Evolutionary conservation across 2,329 filamentous ascomycete genomes (phyloP), one percentile per base, ranked within the genome.

Genomic region (Fusarium irregulare): DNA sequence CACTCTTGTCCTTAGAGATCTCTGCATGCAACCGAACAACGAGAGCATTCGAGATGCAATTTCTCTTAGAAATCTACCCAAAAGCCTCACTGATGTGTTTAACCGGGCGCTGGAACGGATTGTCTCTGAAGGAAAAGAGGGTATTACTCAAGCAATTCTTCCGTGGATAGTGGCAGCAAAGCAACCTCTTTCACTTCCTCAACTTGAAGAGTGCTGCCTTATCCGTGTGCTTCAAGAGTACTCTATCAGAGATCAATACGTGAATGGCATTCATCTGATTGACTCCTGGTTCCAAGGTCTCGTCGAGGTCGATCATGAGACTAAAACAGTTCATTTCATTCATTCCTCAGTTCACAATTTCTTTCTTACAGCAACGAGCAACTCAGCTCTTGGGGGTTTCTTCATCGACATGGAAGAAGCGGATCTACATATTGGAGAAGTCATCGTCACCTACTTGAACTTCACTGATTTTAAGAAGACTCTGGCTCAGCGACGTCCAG

Each of bases 81-180:
- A 3, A 6, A 27, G 5, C 16, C 18, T 55, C 0, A 8, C 21
- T 1, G 28, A 21, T 0, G 9, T 14, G 2, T 55, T 34, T 0
- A 10, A 32, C 2, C 3, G 12, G 0, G 18, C 13, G 0, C 0
- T 47, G 1, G 9, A 34, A 7, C 12, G 41, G 0, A 55, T 2
- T 0, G 3, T 55, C 2, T 25, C 6, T 2, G 2, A 20, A 0
- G 41, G 1, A 2, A 47, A 37, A 1, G 21, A 37, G 0, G 1
- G 1, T 0, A 21, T 34, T 2, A 16, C 18, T 6, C 21, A 27
- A 0, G 13, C 8, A 13, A 18, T 55, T 9, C 27, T 55, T 4
- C 51, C 41, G 1, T 55, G 51, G 41, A 9, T 55, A 11, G 27
- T 6, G 0, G 51, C 41, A 0, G 41, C 51, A 3, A 32, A 25